Conservation (phyloP, 768 basidiomycete genomes). For the Chalciporus piperatus region DNA sequence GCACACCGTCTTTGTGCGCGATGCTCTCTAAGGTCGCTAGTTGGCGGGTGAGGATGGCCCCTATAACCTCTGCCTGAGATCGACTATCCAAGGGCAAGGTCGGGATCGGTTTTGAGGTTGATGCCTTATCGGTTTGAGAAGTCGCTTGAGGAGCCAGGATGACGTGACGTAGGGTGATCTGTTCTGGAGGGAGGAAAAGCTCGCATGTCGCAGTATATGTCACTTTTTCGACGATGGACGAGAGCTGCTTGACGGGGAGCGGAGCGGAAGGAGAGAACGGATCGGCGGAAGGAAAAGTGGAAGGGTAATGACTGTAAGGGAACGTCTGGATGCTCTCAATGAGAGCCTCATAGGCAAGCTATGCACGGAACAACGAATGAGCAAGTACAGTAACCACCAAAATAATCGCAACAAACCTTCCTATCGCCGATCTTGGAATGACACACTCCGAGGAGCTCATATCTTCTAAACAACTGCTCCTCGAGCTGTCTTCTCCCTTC, state of each 20-base stretch:
- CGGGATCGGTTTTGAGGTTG: background rate
- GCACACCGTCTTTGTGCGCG: slow-evolving; percentile 56
- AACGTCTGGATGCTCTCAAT: slow-evolving; percentile 49
- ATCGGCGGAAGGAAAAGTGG: slow-evolving; percentile 14
- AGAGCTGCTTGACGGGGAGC: slow-evolving; percentile 52
- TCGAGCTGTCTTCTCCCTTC: slow-evolving; percentile 57
- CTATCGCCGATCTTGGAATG: slow-evolving; percentile 75
- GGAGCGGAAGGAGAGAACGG: slow-evolving; percentile 40
- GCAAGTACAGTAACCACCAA: background rate
- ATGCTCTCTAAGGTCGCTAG: slow-evolving; percentile 51
- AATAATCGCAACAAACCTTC: slow-evolving; percentile 45
- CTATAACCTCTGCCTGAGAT: slow-evolving; percentile 34
- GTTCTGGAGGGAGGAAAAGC: slow-evolving; percentile 49
- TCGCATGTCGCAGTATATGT: slow-evolving; percentile 70
- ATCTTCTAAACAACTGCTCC: slow-evolving; percentile 66
- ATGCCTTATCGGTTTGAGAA: background rate
- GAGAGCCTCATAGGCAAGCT: slow-evolving; percentile 65
- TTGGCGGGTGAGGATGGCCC: slow-evolving; percentile 62
- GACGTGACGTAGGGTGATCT: slow-evolving; percentile 44
- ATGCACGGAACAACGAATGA: background rate
- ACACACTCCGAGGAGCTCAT: slow-evolving; percentile 80
- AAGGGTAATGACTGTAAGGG: slow-evolving; percentile 40
- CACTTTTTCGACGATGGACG: slow-evolving; percentile 57
- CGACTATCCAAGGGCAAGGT: slow-evolving; percentile 16
- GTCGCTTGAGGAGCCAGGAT: background rate